These are phyloP conservation scores for Mycena citricolor DNA, from an alignment of 1,284 basidiomycete species.

Conservation along the genomic window DNA sequence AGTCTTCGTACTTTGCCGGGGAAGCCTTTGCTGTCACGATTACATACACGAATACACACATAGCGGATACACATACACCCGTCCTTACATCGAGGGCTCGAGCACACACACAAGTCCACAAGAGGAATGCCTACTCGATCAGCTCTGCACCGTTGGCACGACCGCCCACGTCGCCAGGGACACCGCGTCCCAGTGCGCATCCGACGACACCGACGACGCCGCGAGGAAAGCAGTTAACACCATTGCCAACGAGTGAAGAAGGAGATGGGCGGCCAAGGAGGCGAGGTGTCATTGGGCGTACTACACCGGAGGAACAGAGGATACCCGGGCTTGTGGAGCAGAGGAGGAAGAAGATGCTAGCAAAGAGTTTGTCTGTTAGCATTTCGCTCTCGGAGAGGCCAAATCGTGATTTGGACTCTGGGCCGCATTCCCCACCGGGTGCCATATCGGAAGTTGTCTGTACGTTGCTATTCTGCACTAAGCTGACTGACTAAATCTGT, in stretches of 20 bases:
- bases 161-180: slow-evolving; percentile 77
- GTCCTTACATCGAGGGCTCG: slow-evolving; percentile 36
- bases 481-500: background rate
- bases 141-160: slow-evolving; percentile 72
- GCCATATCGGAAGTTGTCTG: slow-evolving; percentile 10
- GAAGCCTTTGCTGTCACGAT: slow-evolving; percentile 84
- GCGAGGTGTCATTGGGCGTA: slow-evolving; percentile 41
- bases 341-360: slow-evolving; percentile 44
- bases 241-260: slow-evolving; percentile 23
- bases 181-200: too few relatives aligned
- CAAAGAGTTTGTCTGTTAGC: slow-evolving; percentile 59
- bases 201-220: too few relatives aligned
- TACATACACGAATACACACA: slow-evolving; percentile 82
- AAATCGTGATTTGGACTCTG: slow-evolving; percentile 38
- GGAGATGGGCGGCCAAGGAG: slow-evolving; percentile 26
- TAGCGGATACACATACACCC: too few relatives aligned
- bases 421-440: slow-evolving; percentile 8
- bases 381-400: slow-evolving; percentile 48
- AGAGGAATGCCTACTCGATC: slow-evolving; percentile 70
- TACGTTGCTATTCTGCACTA: background rate
- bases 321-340: slow-evolving; percentile 47
- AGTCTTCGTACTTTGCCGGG: slow-evolving; percentile 91
- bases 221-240: slow-evolving; percentile 7
- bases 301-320: slow-evolving; percentile 28
- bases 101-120: slow-evolving; percentile 48